Evolutionary conservation across 768 basidiomycete species (phyloP), one percentile per base, ranked within the genome.

Genomic region (Filobasidium wieringae): DNA sequence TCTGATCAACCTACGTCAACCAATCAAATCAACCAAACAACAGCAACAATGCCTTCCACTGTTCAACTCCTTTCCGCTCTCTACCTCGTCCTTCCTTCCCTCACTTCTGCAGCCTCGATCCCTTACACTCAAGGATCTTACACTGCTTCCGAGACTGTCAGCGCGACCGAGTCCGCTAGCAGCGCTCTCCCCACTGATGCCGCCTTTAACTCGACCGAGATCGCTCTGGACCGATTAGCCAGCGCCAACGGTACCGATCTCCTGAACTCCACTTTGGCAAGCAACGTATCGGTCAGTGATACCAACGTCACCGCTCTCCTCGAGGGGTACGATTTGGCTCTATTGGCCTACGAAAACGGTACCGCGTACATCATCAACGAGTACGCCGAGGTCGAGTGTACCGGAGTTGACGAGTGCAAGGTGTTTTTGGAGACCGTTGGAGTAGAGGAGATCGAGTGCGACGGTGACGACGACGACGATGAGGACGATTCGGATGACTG

Each of bases 381-480:
- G 43, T 24, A 47, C 43, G 43, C 43, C 24, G 15, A 47, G 43
- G 14, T 47, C 43, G n/a, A 19, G 14, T 47, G 43, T 47, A 47
- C 43, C n/a, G 43, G 43, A 24, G 43, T 47, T 12, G 43, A 47
- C 43, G 43, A 47, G 43, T 47, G 43, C 43, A 47, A 47, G 24
- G 43, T 27, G 14, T 47, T 24, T 27, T 27, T 47, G 14, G 43
- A 47, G 43, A 47, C 43, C 43, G 43, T 47, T 22, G 43, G 56
- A 24, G 56, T 37, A 4, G 56, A 57, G 22, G 56, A 57, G 36
- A 22, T 57, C 36, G 39, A 41, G 33, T 43, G 33, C 24, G 49
- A 57, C 7, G 55, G 40, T 14, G 47, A 49, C 12, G 43, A 57
- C n/a, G 49, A 50, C 11, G 56, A 57, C 7, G 56, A 57, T 3